phyloP scores from a whole-genome alignment of 345 rosid genomes.

The Jatropha curcas region DNA sequence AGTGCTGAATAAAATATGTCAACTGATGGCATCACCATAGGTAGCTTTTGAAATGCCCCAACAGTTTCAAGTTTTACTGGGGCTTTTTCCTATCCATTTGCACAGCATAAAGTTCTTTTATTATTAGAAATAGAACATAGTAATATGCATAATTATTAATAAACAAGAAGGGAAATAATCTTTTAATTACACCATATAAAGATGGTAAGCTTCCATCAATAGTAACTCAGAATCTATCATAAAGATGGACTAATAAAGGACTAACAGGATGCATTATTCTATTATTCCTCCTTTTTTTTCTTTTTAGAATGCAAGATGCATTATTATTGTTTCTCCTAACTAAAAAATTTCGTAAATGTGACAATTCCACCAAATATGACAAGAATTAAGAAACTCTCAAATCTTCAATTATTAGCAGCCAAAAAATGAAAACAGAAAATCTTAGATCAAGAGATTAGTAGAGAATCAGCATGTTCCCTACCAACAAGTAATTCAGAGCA shows the following conservation, averaged over 20 bases:
- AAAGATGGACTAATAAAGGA: no score
- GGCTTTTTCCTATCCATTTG: constrained; percentile 41
- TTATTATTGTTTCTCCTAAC: no score
- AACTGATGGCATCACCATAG: constrained; percentile 92
- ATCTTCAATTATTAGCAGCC: not conserved
- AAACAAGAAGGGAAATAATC: not conserved
- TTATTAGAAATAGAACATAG: not conserved
- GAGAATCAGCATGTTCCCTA: not conserved
- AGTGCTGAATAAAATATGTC: constrained; percentile 75
- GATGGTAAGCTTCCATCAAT: no score
- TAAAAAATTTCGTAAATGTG: not conserved
- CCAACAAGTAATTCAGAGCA: not conserved
- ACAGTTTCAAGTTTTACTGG: constrained; percentile 38
- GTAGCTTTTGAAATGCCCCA: constrained; percentile 94
- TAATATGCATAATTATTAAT: not conserved
- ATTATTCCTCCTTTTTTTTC: no score
- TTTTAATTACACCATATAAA: not conserved
- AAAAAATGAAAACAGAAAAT: not conserved
- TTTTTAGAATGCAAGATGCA: no score
- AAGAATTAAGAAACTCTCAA: not conserved
- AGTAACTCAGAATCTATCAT: no score
- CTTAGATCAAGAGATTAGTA: not conserved
- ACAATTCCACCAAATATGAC: not conserved
- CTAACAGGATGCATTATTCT: no score
- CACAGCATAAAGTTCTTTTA: not conserved